Percentiles rank a stretch among this genome's conserved stretches.
Conservation (phyloP, 768 basidiomycete genomes). For the Lentinula sp. region DNA sequence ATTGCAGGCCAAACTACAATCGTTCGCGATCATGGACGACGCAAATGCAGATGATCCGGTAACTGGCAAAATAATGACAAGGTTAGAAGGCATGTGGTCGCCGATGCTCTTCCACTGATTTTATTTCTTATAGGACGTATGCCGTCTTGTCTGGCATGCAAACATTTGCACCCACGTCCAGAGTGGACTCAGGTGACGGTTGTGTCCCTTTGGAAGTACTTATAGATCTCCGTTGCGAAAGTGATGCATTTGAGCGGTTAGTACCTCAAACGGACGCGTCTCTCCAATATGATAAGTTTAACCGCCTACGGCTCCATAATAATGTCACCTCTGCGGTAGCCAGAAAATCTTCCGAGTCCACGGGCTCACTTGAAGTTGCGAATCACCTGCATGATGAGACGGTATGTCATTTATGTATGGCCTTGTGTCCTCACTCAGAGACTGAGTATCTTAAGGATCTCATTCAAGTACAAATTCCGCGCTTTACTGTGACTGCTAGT, state of each 20-base stretch:
- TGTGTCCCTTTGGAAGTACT: constrained; percentile 87
- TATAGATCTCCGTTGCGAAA: constrained; percentile 80
- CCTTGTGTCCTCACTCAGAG: not conserved
- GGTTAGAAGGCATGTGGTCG: not conserved
- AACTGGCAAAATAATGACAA: constrained; percentile 58
- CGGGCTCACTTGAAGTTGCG: constrained; percentile 18
- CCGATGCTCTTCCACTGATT: not conserved
- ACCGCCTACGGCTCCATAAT: constrained; percentile 78
- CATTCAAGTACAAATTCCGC: constrained; percentile 73
- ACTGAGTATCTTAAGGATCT: constrained; percentile 53
- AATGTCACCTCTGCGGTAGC: constrained; percentile 50
- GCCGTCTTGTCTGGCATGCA: constrained; percentile 77
- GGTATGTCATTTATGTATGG: constrained; percentile 28
- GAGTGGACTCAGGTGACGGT: constrained; percentile 35
- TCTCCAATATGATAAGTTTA: constrained; percentile 92
- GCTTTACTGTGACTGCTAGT: constrained; percentile 81
- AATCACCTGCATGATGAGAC: constrained; percentile 63
- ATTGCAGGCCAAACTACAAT: constrained; percentile 72
- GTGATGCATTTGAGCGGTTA: constrained; percentile 78
- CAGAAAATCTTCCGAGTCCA: constrained; percentile 31
- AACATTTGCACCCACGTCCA: constrained; percentile 68
- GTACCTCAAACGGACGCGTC: constrained; percentile 84
- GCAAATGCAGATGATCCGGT: constrained; percentile 76
- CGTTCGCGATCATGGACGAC: constrained; percentile 77
- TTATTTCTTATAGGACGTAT: constrained; percentile 52